phyloP scores from a whole-genome alignment of 176 grass and related monocot genomes.

The Cocos nucifera region DNA sequence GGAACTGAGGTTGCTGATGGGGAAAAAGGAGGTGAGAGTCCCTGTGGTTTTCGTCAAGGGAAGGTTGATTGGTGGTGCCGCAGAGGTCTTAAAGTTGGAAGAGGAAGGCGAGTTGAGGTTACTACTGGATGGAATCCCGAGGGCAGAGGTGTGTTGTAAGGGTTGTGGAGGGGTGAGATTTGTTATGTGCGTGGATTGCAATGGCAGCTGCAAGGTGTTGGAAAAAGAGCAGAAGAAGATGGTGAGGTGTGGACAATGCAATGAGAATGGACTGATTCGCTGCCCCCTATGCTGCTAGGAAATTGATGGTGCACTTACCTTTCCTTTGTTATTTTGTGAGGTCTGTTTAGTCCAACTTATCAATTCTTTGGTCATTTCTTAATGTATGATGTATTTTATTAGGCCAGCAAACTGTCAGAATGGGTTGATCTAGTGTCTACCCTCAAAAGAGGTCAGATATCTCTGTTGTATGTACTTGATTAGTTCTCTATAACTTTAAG shows the following conservation, averaged over 20 bases:
- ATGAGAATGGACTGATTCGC: conserved; percentile 87
- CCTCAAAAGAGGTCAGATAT: no score
- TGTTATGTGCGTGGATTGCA: conserved; percentile 85
- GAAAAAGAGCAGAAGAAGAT: conserved; percentile 48
- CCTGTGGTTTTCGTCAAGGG: conserved; percentile 73
- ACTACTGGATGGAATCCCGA: conserved; percentile 54
- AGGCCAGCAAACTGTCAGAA: no score
- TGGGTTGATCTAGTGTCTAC: no score
- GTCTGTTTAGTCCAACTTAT: neutral
- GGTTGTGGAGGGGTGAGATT: conserved; percentile 78
- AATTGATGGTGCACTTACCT: neutral
- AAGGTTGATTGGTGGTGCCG: conserved; percentile 46
- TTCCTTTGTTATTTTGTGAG: neutral
- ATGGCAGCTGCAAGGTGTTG: conserved; percentile 92
- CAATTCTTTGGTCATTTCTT: no score
- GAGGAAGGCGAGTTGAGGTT: conserved; percentile 71
- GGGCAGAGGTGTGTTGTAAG: conserved; percentile 62
- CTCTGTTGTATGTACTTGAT: no score
- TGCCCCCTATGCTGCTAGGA: conserved; percentile 78
- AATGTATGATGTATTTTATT: no score
- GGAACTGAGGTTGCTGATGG: conserved; percentile 73
- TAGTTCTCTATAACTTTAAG: no score
- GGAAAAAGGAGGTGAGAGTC: conserved; percentile 47
- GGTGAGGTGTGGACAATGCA: conserved; percentile 57
- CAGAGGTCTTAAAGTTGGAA: conserved; percentile 67